Conservation (phyloP, 2,329 filamentous ascomycete species). For the Exophiala mesophila region DNA sequence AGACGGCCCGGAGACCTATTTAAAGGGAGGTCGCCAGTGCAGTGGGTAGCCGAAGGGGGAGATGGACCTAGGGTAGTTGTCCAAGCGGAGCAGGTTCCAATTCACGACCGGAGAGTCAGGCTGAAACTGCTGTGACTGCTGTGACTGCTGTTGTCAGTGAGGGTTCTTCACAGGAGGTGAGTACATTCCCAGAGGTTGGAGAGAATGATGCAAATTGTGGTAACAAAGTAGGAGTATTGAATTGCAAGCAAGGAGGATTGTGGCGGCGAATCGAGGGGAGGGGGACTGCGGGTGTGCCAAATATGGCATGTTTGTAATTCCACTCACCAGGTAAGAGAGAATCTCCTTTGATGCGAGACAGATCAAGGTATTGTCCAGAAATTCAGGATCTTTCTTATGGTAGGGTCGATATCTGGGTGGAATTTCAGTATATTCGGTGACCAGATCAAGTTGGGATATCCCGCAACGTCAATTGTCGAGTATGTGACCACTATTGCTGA, state of each 20-base stretch:
- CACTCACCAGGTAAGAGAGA: slow-evolving; percentile 1
- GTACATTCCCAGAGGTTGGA: neutral
- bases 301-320: slow-evolving; percentile 10
- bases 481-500: too few relatives aligned
- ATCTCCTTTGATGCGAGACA: too few relatives aligned
- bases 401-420: too few relatives aligned
- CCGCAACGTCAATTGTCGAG: too few relatives aligned
- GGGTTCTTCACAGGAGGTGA: slow-evolving; percentile 1
- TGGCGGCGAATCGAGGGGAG: slow-evolving; percentile 8
- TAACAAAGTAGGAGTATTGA: slow-evolving; percentile 12
- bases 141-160: slow-evolving; percentile 13
- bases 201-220: slow-evolving; percentile 12
- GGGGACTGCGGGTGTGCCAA: slow-evolving; percentile 17
- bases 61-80: too few relatives aligned
- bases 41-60: neutral
- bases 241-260: neutral
- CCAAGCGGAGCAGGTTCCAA: too few relatives aligned
- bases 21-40: neutral
- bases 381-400: too few relatives aligned
- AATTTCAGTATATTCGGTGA: too few relatives aligned
- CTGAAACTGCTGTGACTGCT: slow-evolving; percentile 6
- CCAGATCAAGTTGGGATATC: too few relatives aligned
- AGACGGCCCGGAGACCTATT: too few relatives aligned
- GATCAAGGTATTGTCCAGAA: too few relatives aligned
- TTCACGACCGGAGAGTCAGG: neutral